A percentile compares a stretch with the other conserved stretches of the same genome.
phyloP scores from a whole-genome alignment of 768 basidiomycete species.

The Kwoniella dejecticola region DNA sequence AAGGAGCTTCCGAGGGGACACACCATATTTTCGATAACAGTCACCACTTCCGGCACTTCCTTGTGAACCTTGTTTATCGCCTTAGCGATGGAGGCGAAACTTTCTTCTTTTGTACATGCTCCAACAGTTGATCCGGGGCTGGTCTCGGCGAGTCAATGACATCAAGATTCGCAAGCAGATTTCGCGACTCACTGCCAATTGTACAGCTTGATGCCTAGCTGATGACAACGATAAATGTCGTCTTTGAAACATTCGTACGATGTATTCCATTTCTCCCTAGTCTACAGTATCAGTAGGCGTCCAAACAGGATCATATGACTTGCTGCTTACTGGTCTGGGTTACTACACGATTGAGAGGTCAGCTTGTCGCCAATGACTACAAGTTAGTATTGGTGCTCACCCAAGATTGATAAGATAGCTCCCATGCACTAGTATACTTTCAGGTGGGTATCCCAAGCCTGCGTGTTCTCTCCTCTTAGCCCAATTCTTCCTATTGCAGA shows the following conservation, averaged over 20 bases:
- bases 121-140: slow-evolving; percentile 86
- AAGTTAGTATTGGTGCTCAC: slow-evolving; percentile 11
- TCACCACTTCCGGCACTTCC: slow-evolving; percentile 63
- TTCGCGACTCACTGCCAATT: slow-evolving; percentile 74
- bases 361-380: background rate
- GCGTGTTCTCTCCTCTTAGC: background rate
- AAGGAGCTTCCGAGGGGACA: too few relatives aligned
- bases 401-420: slow-evolving; percentile 84
- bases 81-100: slow-evolving; percentile 67
- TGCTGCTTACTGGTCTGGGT: slow-evolving; percentile 67
- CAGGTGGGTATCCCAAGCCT: slow-evolving; percentile 64
- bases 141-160: background rate
- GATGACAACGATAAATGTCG: slow-evolving; percentile 75
- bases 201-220: slow-evolving; percentile 70
- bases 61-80: slow-evolving; percentile 74
- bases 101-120: slow-evolving; percentile 64
- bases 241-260: slow-evolving; percentile 72
- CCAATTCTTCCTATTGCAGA: background rate
- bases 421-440: slow-evolving; percentile 76
- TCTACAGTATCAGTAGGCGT: background rate
- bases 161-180: background rate
- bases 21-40: slow-evolving; percentile 84
- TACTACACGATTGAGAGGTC: slow-evolving; percentile 47
- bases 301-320: background rate
- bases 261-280: slow-evolving; percentile 49